Base-by-base conservation (phyloP, 1,284 basidiomycete genomes). In the Crucibulum parvulum region DNA sequence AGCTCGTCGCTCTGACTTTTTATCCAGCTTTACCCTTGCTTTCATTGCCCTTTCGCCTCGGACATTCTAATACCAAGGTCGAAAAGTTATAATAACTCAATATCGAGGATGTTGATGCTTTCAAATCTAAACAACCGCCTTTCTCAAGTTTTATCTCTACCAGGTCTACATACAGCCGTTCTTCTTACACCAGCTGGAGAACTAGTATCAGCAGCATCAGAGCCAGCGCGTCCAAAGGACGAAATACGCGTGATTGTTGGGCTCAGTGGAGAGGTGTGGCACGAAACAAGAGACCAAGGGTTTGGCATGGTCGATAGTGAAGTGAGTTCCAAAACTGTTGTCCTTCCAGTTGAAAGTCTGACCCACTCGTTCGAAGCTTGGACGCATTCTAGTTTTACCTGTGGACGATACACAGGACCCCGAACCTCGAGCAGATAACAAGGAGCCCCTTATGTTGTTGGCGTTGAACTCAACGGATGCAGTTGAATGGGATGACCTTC, bases 291-390 rank as follows among this genome's bases (percentile, higher is more conserved):
- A 59, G 85, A 84, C 51, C 78, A 86, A 51, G 85, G 84, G 7
- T 75, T 81, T 51, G 89, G 89, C 24, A 88, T 89, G 84, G 86
- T 87, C 4, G 90, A 92, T 61, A 87, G 88, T 69, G 91, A 92
- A 83, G 91, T 91, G 65, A 70, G 78, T 68, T 53, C 8, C 38
- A 41, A 47, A 24, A 24, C 24, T 24, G 24, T 4, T 47, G n/a
- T 47, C 31, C 39, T 43, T n/a, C 10, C 9, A 24, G 45, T 18
- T 47, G 45, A 47, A 11, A n/a, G n/a, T 5, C 58, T 63, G 41
- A 64, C 37, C 10, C 46, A 18, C 35, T 41, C 8, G 10, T 15
- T 56, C 53, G 43, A 60, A 93, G 90, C 76, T 91, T 37, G 91
- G 91, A 15, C 83, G 87, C 45, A 84, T 93, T 37, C 75, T 90